phyloP scores from a whole-genome alignment of 129 eudicot species.

The Logfia minima region DNA sequence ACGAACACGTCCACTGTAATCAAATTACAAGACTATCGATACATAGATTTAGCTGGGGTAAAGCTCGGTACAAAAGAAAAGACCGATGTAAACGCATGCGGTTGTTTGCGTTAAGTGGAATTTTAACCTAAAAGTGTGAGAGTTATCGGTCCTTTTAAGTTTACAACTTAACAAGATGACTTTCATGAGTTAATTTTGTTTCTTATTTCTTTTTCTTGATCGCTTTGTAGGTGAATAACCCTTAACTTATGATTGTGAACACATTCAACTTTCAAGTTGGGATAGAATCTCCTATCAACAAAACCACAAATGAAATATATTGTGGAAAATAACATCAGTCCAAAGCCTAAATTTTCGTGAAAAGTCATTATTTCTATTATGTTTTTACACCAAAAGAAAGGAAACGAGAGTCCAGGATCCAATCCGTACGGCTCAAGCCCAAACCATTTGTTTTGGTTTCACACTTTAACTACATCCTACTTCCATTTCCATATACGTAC shows the following conservation, averaged over 20 bases:
- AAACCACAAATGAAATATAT: constrained; percentile 5
- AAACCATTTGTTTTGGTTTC: neutral
- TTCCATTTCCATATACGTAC: neutral
- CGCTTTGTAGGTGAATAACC: constrained; percentile 1
- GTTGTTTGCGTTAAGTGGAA: no score
- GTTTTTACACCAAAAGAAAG: constrained; percentile 21
- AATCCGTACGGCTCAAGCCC: constrained; percentile 24
- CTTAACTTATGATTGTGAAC: constrained; percentile 16
- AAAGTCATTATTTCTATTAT: constrained; percentile 19
- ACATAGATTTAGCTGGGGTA: no score
- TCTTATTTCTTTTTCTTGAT: no score
- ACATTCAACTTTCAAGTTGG: constrained; percentile 5
- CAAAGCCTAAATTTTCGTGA: constrained; percentile 30
- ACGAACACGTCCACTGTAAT: no score
- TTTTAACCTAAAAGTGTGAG: no score
- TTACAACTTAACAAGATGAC: neutral
- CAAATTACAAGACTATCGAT: no score
- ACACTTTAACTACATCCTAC: neutral
- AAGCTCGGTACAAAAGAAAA: no score
- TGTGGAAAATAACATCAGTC: neutral
- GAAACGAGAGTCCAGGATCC: constrained; percentile 16
- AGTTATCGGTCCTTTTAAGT: neutral
- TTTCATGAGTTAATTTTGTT: no score
- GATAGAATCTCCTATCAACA: neutral
- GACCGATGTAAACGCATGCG: no score